phyloP scores from a whole-genome alignment of 805 yeast genomes.

The Yamadazyma endophytica region DNA sequence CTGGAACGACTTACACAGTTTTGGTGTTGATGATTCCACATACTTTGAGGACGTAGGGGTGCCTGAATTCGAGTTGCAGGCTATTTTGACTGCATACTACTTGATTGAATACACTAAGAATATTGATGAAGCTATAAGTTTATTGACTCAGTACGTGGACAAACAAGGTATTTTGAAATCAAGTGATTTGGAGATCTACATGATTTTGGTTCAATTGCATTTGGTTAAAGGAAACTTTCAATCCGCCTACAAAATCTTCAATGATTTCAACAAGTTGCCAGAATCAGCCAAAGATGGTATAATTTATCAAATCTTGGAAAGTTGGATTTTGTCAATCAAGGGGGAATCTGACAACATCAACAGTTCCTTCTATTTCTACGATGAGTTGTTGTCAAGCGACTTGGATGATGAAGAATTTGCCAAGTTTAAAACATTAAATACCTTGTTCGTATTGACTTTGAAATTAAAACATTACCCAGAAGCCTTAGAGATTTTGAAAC shows the following conservation, averaged over 20 bases:
- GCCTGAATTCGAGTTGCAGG: conserved; percentile 37
- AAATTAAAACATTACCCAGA: conserved; percentile 80
- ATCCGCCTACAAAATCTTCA: conserved; percentile 29
- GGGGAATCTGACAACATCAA: conserved; percentile 40
- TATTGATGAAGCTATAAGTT: conserved; percentile 31
- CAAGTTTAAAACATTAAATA: conserved; percentile 38
- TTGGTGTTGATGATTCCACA: conserved; percentile 40
- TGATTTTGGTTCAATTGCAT: conserved; percentile 37
- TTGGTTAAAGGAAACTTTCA: conserved; percentile 33
- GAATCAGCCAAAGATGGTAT: conserved; percentile 55
- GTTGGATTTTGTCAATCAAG: conserved; percentile 49
- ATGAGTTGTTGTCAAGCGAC: conserved; percentile 64
- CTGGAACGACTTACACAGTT: conserved; percentile 39
- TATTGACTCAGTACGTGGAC: conserved; percentile 26
- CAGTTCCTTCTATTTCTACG: conserved; percentile 58
- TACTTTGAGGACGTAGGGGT: conserved; percentile 36
- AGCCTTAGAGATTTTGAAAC: conserved; percentile 56
- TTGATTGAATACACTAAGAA: conserved; percentile 33
- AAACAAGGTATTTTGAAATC: conserved; percentile 15
- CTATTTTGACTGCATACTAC: conserved; percentile 36
- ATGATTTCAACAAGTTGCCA: conserved; percentile 29
- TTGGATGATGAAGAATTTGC: conserved; percentile 36
- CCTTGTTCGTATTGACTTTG: conserved; percentile 70
- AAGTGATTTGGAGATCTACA: conserved; percentile 38
- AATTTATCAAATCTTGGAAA: conserved; percentile 72